Evolutionary conservation across 805 yeast genomes (phyloP), one percentile per base, ranked within the genome.

Genomic region (Candida insectalens): DNA sequence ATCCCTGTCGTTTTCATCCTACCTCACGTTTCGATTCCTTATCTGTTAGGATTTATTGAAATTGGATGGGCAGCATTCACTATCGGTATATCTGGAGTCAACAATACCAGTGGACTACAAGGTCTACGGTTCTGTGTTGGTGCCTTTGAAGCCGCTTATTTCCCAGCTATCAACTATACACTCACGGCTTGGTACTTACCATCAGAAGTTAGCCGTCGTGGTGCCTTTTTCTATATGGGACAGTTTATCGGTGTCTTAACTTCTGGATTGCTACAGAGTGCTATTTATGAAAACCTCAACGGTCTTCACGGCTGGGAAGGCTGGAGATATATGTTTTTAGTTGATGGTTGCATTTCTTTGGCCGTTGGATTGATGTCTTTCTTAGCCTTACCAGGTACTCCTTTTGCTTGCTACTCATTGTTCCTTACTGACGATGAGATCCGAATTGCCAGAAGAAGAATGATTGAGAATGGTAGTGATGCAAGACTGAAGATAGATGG

Each of bases 1-100:
- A 49, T 77, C 21, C 83, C 84, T 1, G 74, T 25, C 65, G 74
- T 25, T 57, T 63, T 22, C 80, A 80, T 4, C 59, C 78, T 36
- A 6, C 71, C 69, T 83, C 82, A 3, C 57, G 72, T 35, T 65
- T 48, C 74, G 10, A 28, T 13, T 38, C 60, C 67, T 55, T 60
- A 62, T 53, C 57, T 66, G 6, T 50, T 73, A 26, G 77, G 79
- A 2, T 37, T 59, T 2, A 62, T 70, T 55, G 92, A 81, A 48
- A 43, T 79, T 26, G 60, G 71, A 21, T 82, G 85, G 88, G 69
- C 83, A 1, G 56, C 78, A 34, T 66, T 79, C 38, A 79, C 87
- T 2, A 60, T 78, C 27, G 66, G 68, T 9, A 62, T 72, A 30
- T 76, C 65, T 46, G 64, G 62, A 42, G 74, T 72, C 7, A 57